Evolutionary conservation across 441 rosid species (phyloP), one percentile per base, ranked within the genome.

Genomic region (Syzygium malaccense): DNA sequence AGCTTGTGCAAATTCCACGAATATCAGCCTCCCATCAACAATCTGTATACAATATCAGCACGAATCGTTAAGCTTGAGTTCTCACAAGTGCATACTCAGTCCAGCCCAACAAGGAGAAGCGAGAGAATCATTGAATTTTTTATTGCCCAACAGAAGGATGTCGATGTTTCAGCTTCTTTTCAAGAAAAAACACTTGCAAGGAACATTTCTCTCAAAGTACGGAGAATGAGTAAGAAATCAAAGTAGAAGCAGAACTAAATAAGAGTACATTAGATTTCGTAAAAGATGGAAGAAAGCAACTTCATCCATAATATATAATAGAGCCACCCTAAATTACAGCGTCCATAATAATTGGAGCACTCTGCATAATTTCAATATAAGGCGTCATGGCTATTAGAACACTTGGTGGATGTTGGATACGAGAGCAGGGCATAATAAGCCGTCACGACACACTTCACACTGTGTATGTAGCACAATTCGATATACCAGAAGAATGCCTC

Each of bases 1-100:
- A 62, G 57, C 54, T 58, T 92, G 91, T 5, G 92, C 94, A 86
- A 85, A 89, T 90, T 94, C 96, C 13, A 93, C 95, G 79, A 93
- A 93, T 64, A 93, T 92, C 75, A 93, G 84, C 90, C 94, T 90
- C 55, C 93, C 93, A 33, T 91, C 53, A 54, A 94, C 90, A 48
- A 94, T 92, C 96, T 93, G 90, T 48, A 56, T 32, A 45, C 49
- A 33, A 51, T 33, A 32, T 26, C 53, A 75, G 30, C 83, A 75
- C 3, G 1, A 41, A 23, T 23, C 51, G 13, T 75, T 75, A 41
- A 41, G 3, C 51, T 75, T 45, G 13, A 75, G 51, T 51, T 75
- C 83, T 41, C 51, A 13, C 83, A 41, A 71, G 80, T 33, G 48
- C 80, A 37, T 71, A 5, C 48, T 37, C 80, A 71, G 49, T 3